Evolutionary conservation across 140 eudicot genomes (phyloP), one percentile per base, ranked within the genome.

Genomic region (Oenanthe javanica): DNA sequence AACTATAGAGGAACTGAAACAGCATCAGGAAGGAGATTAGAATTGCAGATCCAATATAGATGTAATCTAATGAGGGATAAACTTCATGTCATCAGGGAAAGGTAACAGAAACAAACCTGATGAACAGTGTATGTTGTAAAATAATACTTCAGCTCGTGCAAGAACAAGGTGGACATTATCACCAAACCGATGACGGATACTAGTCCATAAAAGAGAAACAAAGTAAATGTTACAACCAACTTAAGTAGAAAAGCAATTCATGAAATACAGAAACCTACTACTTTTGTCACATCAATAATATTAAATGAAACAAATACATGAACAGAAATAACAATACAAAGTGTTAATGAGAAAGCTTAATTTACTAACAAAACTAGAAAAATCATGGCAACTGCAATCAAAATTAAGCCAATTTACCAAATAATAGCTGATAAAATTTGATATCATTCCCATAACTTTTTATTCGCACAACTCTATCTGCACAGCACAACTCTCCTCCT

Each of bases 101-200:
- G 36, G n/a, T 36, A 23, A 66, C 19, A 75, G 31, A 52, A 47
- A 59, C 63, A 25, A 79, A 72, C 99, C 99, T 95, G 90, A 69
- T 95, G 97, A 75, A 95, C 97, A 4, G 90, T 87, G 79, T 92
- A 92, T 48, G 97, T 92, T 63, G 93, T 85, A 43, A 95, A 86
- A 88, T 95, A 92, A 82, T 95, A 95, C 43, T 86, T 88, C 80
- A 95, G 87, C 87, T 95, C 99, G 79, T 95, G 99, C 72, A 95
- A 40, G 85, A 95, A 95, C 82, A 95, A 79, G 38, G 97, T 90
- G 42, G 90, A 96, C 97, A 95, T 95, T 85, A 95, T 92, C 81
- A 89, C 79, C 83, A 95, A 87, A 81, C 99, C 99, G 72, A 91
- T 82, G 81, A 95, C 88, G 7, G 99, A 95, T 79, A 95, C 99